These are phyloP conservation scores for Gentiana macrophylla DNA, from an alignment of 257 asterid genomes.

Conservation along the genomic window DNA sequence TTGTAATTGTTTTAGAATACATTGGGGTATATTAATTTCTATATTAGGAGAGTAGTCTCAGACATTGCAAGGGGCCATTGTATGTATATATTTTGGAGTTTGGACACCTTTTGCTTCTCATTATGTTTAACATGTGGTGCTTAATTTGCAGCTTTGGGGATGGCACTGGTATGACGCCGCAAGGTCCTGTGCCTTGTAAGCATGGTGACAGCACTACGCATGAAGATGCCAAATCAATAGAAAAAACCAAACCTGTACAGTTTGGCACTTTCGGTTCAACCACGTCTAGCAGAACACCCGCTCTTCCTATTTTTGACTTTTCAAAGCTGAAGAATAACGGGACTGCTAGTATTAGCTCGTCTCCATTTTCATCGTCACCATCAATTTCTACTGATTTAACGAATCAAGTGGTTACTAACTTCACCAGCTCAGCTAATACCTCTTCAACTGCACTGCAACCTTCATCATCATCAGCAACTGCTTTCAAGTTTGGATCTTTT, in stretches of 20 bases:
- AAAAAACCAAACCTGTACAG: slow-evolving; percentile 18
- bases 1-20: too few relatives aligned
- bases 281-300: slow-evolving; percentile 4
- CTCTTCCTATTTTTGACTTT: slow-evolving; percentile 5
- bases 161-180: slow-evolving; percentile 11
- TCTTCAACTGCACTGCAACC: slow-evolving; percentile 19
- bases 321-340: slow-evolving; percentile 20
- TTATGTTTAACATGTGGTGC: slow-evolving; percentile 6
- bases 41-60: too few relatives aligned
- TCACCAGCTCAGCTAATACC: slow-evolving; percentile 19
- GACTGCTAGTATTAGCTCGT: slow-evolving; percentile 16
- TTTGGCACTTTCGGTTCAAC: slow-evolving; percentile 20
- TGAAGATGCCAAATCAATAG: slow-evolving; percentile 30
- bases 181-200: slow-evolving; percentile 21
- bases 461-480: not conserved
- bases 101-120: slow-evolving; percentile 10
- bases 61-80: too few relatives aligned
- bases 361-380: slow-evolving; percentile 11
- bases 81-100: slow-evolving; percentile 1
- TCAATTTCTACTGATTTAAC: slow-evolving; percentile 16
- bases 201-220: slow-evolving; percentile 14
- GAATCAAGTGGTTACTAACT: slow-evolving; percentile 19
- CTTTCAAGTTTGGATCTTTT: slow-evolving; percentile 30
- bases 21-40: too few relatives aligned
- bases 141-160: slow-evolving; percentile 34